A percentile compares a stretch with the other conserved stretches of the same genome.
Conservation (phyloP, 805 yeast species). For the Cyberlindnera nakhonratchasimensis region DNA sequence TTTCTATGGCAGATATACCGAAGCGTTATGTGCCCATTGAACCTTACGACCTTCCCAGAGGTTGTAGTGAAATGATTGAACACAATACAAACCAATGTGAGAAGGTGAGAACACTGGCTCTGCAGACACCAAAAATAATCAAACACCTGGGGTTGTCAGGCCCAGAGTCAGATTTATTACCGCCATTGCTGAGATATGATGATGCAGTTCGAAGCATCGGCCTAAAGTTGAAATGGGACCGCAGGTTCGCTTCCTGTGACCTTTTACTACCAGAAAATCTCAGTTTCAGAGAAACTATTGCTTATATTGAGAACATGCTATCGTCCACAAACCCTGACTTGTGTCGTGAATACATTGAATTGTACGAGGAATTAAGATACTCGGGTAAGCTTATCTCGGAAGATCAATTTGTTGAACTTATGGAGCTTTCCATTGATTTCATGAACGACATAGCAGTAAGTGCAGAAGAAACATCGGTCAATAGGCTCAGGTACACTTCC, state of each 20-base stretch:
- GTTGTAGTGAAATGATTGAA: constrained; percentile 38
- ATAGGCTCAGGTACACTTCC: constrained; percentile 2
- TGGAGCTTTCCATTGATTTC: constrained; percentile 41
- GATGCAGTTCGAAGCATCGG: constrained; percentile 59
- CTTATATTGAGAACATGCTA: constrained; percentile 30
- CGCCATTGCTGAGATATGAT: constrained; percentile 43
- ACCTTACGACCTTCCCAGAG: constrained; percentile 53
- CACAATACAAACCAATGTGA: constrained; percentile 41
- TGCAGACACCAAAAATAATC: constrained; percentile 39
- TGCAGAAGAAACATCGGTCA: constrained; percentile 2
- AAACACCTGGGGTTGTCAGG: constrained; percentile 52
- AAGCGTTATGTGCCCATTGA: constrained; percentile 68
- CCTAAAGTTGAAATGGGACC: constrained; percentile 51
- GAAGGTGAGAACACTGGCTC: constrained; percentile 36
- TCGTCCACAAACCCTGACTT: constrained; percentile 19
- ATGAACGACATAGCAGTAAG: constrained; percentile 24
- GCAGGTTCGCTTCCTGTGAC: constrained; percentile 36
- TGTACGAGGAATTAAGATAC: constrained; percentile 68
- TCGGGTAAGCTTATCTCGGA: constrained; percentile 59
- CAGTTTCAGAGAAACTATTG: constrained; percentile 41
- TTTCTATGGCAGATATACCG: constrained; percentile 72
- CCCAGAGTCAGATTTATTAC: constrained; percentile 35
- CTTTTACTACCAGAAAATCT: constrained; percentile 35
- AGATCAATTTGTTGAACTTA: constrained; percentile 55
- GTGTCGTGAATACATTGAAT: constrained; percentile 37